Evolutionary conservation across 78 protist species (phyloP), one percentile per base, ranked within the genome.

Genomic region (Polysphondylium violaceum): DNA sequence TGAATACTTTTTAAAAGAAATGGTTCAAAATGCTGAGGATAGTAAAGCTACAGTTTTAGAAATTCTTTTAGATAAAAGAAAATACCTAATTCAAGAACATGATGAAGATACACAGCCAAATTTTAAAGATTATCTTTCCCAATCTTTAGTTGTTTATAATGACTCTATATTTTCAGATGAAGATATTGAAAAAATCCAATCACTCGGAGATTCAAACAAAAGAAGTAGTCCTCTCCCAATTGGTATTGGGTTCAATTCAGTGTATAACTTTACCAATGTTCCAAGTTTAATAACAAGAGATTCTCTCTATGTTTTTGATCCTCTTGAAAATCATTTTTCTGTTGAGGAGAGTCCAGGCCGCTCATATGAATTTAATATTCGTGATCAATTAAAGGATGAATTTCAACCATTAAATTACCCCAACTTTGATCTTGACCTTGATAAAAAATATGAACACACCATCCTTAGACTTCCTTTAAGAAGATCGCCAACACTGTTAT

Each of bases 11-110:
- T 47, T 47, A 14, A 47, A 11, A 47, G 53, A 47, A 47, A 47
- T 47, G 7, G 53, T 47, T 47, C 53, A 47, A 47, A 47, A 47
- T 47, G 53, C 53, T 47, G 53, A 47, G 11, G 53, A 47, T 47
- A 86, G 95, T 14, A 72, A 81, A n/a, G 95, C 97, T 8, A 59
- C 77, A 29, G 23, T 1, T 21, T 4, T 95, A 21, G 65, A 17
- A 16, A 12, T 95, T 27, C 17, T 38, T 36, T 23, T 91, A 27
- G 88, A 87, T 14, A 43, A 53, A 43, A 27, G 81, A 44, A 19
- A 6, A 40, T 44, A 63, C 19, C 29, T 40, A 3, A 23, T 61
- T 31, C 12, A 56, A 56, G 63, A 56, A 9, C 63, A 17, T n/a
- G 36, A 64, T 71, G 29, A 35, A 35, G 56, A 58, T 27, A 65